Evolutionary conservation across 2,329 filamentous ascomycete genomes (phyloP).

Genomic region (Coleophoma crateriformis): DNA sequence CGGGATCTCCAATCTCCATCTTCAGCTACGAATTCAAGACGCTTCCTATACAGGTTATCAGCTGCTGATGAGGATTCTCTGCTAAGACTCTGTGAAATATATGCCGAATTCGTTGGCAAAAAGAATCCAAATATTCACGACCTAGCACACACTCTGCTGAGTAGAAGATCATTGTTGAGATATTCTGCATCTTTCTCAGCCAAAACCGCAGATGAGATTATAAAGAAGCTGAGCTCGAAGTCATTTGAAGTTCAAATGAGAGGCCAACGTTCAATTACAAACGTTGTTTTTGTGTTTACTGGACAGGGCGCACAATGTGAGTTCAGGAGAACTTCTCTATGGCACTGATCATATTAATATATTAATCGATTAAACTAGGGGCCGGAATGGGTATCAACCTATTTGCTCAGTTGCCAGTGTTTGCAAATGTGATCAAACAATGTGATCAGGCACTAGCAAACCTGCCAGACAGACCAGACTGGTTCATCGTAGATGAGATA

Average conservation of each 20-base stretch:
- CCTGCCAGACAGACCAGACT: not conserved
- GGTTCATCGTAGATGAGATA: slow-evolving; percentile 23
- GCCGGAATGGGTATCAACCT: not conserved
- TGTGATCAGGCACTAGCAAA: not conserved
- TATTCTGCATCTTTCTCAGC: slow-evolving; percentile 10
- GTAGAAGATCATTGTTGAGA: slow-evolving; percentile 8
- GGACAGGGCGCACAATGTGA: slow-evolving; percentile 21
- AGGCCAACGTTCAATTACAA: not conserved
- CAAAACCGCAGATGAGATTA: not conserved
- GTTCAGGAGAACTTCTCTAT: not conserved
- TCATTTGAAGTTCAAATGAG: not conserved
- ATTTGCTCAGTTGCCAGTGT: not conserved
- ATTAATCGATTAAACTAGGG: not conserved
- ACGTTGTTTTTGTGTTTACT: slow-evolving; percentile 19
- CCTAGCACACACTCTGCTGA: slow-evolving; percentile 16
- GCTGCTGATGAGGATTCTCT: slow-evolving; percentile 7
- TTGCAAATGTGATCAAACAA: not conserved
- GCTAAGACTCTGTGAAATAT: slow-evolving; percentile 5
- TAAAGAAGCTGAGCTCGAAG: not conserved
- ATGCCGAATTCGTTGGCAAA: not conserved
- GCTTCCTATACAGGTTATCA: not conserved
- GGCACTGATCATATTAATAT: no score
- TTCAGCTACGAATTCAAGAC: slow-evolving; percentile 7
- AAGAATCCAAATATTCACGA: slow-evolving; percentile 5
- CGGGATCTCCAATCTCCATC: not conserved